A percentile compares a stretch with the other conserved stretches of the same genome.
Evolutionary conservation across 805 yeast genomes (phyloP).

Genomic region (Ogataea angusta): DNA sequence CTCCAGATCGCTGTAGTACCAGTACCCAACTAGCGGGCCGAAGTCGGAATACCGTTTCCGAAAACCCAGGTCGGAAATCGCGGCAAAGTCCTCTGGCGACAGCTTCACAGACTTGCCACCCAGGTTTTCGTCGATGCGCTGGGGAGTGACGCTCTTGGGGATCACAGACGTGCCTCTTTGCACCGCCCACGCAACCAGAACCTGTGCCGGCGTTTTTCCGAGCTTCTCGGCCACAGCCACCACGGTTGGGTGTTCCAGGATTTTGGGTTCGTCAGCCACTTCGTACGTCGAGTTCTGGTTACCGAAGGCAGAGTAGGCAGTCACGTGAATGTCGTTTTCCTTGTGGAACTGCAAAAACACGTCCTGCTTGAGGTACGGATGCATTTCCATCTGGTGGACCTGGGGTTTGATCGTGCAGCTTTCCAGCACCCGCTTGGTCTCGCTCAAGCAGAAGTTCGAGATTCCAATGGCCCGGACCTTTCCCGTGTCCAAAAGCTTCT

Average conservation of each 20-base stretch:
- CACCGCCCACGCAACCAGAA: constrained; percentile 54
- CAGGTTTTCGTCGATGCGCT: constrained; percentile 39
- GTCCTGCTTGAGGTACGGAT: constrained; percentile 64
- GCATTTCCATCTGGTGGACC: constrained; percentile 67
- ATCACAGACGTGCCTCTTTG: constrained; percentile 50
- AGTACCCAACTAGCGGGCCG: constrained; percentile 32
- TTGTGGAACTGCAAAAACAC: constrained; percentile 51
- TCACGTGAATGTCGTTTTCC: constrained; percentile 49
- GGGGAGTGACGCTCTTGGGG: constrained; percentile 44
- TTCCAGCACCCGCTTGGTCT: constrained; percentile 50
- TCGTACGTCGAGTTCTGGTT: constrained; percentile 49
- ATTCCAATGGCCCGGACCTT: constrained; percentile 71
- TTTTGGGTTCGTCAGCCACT: constrained; percentile 38
- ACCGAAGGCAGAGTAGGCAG: constrained; percentile 78
- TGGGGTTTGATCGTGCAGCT: constrained; percentile 46
- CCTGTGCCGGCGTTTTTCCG: constrained; percentile 43
- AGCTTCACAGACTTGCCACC: constrained; percentile 28
- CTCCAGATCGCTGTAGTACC: constrained; percentile 33
- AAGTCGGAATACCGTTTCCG: constrained; percentile 32
- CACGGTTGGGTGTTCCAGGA: constrained; percentile 43
- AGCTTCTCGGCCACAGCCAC: constrained; percentile 42
- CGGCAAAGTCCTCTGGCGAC: constrained; percentile 35
- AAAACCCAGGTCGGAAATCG: constrained; percentile 29
- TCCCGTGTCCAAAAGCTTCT: constrained; percentile 51
- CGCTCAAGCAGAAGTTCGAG: constrained; percentile 63